Percentiles rank a stretch among this genome's conserved stretches.
Conservation (phyloP, 2,329 filamentous ascomycete genomes). For the Ustilaginoidea virens region DNA sequence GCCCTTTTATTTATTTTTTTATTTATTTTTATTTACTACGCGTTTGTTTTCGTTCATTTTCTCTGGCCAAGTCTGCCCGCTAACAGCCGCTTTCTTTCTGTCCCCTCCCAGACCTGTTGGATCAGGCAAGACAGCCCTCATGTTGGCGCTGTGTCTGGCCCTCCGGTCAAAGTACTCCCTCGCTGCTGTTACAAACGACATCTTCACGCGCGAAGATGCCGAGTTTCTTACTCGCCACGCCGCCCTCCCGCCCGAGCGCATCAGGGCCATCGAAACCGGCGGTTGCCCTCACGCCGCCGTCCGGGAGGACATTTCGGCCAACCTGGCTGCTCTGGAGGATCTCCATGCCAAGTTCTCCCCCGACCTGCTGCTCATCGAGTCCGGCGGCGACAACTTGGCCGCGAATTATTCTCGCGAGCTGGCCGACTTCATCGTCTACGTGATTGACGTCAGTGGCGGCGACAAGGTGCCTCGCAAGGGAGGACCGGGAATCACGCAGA, state of each 20-base stretch:
- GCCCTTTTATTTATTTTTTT: not conserved
- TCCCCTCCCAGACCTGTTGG: slow-evolving; percentile 59
- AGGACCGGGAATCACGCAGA: slow-evolving; percentile 92
- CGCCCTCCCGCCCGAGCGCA: slow-evolving; percentile 69
- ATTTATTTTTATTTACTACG: not conserved
- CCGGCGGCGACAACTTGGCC: slow-evolving; percentile 88
- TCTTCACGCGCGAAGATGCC: slow-evolving; percentile 95
- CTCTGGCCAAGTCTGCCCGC: no score
- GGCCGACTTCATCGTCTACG: slow-evolving; percentile 96
- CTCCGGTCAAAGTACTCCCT: slow-evolving; percentile 72
- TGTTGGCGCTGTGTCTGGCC: slow-evolving; percentile 80
- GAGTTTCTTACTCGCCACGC: slow-evolving; percentile 85
- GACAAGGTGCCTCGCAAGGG: slow-evolving; percentile 96
- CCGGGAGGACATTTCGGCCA: slow-evolving; percentile 88
- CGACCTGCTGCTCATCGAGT: slow-evolving; percentile 86
- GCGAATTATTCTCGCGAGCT: slow-evolving; percentile 93
- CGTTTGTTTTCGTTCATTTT: no score
- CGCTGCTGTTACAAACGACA: slow-evolving; percentile 95
- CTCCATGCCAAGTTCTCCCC: slow-evolving; percentile 66
- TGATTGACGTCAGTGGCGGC: slow-evolving; percentile 91
- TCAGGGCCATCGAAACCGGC: slow-evolving; percentile 92
- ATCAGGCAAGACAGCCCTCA: slow-evolving; percentile 91
- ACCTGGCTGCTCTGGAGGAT: slow-evolving; percentile 82
- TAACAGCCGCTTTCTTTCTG: not conserved
- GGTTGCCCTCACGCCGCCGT: slow-evolving; percentile 95